A percentile compares a stretch with the other conserved stretches of the same genome.
Evolutionary conservation across 2,329 filamentous ascomycete genomes (phyloP).

Genomic region (Chaetothyriales sp.): DNA sequence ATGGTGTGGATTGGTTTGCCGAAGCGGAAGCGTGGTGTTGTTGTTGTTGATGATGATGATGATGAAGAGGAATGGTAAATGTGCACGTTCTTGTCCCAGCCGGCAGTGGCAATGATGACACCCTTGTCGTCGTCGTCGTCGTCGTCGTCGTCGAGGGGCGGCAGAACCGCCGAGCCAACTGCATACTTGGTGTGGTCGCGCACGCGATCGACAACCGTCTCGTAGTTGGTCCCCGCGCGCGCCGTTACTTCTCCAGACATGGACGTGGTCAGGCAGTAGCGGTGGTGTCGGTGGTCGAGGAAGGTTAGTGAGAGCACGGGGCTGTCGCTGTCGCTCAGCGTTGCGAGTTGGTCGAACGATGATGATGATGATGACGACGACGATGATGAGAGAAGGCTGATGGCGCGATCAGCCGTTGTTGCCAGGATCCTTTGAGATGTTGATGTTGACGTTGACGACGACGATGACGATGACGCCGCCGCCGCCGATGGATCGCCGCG

Average conservation of each 20-base stretch:
- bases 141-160: slow-evolving; percentile 17
- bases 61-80: slow-evolving; percentile 28
- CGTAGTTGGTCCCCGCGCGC: slow-evolving; percentile 30
- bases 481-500: slow-evolving; percentile 3
- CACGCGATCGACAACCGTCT: slow-evolving; percentile 11
- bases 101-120: slow-evolving; percentile 36
- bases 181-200: slow-evolving; percentile 46
- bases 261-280: slow-evolving; percentile 36
- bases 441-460: too few relatives aligned
- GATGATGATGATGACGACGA: background rate
- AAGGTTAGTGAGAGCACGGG: slow-evolving; percentile 39
- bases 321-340: slow-evolving; percentile 6
- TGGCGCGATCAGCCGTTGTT: slow-evolving; percentile 22
- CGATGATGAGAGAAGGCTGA: slow-evolving; percentile 20
- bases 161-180: slow-evolving; percentile 23
- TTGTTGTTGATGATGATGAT: background rate
- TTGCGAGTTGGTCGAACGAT: background rate
- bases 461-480: too few relatives aligned
- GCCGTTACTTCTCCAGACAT: slow-evolving; percentile 45
- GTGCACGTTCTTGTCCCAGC: slow-evolving; percentile 44
- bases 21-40: slow-evolving; percentile 19
- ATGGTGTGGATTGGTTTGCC: slow-evolving; percentile 29
- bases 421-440: slow-evolving; percentile 1
- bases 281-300: slow-evolving; percentile 16
- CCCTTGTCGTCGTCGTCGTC: slow-evolving; percentile 9